These are phyloP conservation scores for Neoboletus magnificus DNA, from an alignment of 768 basidiomycete genomes.

Conservation along the genomic window DNA sequence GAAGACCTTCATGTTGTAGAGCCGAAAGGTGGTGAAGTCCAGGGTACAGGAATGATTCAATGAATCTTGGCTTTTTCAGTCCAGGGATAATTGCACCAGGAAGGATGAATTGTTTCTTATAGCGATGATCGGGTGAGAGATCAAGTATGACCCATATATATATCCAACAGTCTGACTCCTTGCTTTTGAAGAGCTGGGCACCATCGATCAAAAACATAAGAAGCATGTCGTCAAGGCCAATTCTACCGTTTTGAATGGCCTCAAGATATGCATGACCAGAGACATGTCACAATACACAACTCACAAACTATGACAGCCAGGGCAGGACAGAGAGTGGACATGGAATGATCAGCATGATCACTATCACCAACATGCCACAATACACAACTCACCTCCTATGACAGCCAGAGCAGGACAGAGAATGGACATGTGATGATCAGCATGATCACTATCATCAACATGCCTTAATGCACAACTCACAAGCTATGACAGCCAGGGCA, in stretches of 20 bases:
- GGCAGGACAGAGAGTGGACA: too few species aligned
- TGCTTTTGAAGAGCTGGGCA: background rate
- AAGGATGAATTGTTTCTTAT: background rate
- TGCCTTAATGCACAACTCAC: too few species aligned
- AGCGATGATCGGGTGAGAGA: background rate
- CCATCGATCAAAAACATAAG: background rate
- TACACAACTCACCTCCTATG: too few species aligned
- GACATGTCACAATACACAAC: too few species aligned
- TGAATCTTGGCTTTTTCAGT: constrained; percentile 33
- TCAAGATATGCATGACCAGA: background rate
- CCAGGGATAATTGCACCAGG: constrained; percentile 17
- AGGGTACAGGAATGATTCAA: constrained; percentile 25
- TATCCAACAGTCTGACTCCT: background rate
- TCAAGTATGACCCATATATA: background rate
- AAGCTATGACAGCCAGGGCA: too few species aligned
- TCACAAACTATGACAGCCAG: too few species aligned
- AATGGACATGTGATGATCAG: too few species aligned
- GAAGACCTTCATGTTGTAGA: constrained; percentile 18
- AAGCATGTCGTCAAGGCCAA: background rate
- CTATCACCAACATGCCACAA: too few species aligned
- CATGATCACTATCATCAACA: too few species aligned
- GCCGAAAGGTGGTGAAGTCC: constrained; percentile 15
- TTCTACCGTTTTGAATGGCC: background rate
- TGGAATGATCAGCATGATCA: too few species aligned
- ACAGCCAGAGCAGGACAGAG: too few species aligned